Percentiles rank a stretch among this genome's conserved stretches.
Evolutionary conservation across 805 yeast species (phyloP).

Genomic region (Hyphopichia homilentoma): DNA sequence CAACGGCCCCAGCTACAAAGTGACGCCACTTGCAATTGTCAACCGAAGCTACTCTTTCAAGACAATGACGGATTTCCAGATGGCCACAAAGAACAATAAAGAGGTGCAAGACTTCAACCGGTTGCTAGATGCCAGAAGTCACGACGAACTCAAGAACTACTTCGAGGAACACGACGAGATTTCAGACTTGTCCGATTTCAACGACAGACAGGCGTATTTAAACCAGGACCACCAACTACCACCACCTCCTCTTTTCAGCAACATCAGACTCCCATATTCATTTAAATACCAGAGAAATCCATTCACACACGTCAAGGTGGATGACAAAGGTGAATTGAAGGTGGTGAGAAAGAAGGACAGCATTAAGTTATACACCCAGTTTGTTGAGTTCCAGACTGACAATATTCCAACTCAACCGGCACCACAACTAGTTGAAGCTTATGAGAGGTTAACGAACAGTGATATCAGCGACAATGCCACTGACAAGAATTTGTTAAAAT

Average conservation of each 20-base stretch:
- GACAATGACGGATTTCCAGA: constrained; percentile 86
- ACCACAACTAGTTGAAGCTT: constrained; percentile 38
- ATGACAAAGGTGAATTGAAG: constrained; percentile 56
- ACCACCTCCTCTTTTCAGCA: constrained; percentile 84
- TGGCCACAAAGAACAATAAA: constrained; percentile 52
- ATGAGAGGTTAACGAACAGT: constrained; percentile 23
- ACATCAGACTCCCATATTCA: constrained; percentile 69
- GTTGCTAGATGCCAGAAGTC: constrained; percentile 20
- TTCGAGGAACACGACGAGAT: constrained; percentile 21
- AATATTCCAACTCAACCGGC: constrained; percentile 49
- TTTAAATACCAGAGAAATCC: constrained; percentile 79
- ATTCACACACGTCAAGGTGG: constrained; percentile 42
- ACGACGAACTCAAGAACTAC: constrained; percentile 20
- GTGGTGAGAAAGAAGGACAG: constrained; percentile 43
- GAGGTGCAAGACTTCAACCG: constrained; percentile 25
- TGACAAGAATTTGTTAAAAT: constrained; percentile 33
- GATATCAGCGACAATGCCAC: constrained; percentile 36
- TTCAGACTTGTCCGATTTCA: constrained; percentile 23
- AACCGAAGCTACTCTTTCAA: constrained; percentile 72
- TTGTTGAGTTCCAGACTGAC: constrained; percentile 42
- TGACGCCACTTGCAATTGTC: constrained; percentile 64
- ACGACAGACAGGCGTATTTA: constrained; percentile 16
- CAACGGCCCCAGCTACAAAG: constrained; percentile 28
- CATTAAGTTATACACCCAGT: constrained; percentile 51
- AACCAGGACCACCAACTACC: constrained; percentile 57